Conservation (phyloP, 1,284 basidiomycete species). For the Rhodotorula sp. region DNA sequence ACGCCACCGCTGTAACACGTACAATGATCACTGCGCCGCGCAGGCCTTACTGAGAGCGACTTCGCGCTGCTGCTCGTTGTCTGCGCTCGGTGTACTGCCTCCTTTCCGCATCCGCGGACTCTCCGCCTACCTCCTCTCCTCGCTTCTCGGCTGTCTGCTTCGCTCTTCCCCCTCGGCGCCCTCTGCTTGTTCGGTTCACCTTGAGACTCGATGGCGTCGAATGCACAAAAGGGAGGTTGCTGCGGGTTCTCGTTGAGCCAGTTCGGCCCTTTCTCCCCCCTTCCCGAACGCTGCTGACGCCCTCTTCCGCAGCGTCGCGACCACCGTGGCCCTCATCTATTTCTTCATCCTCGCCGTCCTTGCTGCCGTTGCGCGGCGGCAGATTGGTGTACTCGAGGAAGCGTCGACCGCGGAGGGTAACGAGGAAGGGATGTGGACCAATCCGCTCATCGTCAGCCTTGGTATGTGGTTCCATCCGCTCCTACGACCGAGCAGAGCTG, state of each 20-base stretch:
- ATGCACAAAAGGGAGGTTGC: neutral
- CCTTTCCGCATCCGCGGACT: neutral
- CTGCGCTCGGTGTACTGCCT: neutral
- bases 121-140: neutral
- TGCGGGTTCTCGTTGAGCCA: neutral
- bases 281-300: neutral
- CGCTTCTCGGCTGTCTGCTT: neutral
- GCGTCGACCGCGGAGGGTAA: constrained; percentile 4
- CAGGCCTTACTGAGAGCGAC: neutral
- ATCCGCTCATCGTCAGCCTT: neutral
- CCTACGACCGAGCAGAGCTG: neutral
- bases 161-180: neutral
- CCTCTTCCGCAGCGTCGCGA: neutral
- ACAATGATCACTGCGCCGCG: neutral
- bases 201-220: neutral
- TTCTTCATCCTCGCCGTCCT: neutral
- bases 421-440: neutral
- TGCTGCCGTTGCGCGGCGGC: neutral
- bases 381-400: neutral
- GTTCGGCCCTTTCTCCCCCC: neutral
- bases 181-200: neutral
- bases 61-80: neutral
- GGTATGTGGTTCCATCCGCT: neutral
- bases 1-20: neutral
- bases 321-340: neutral